A percentile compares a stretch with the other conserved stretches of the same genome.
These are phyloP conservation scores for Trichaptum fuscoviolaceum DNA, from an alignment of 768 basidiomycete species.

Conservation along the genomic window DNA sequence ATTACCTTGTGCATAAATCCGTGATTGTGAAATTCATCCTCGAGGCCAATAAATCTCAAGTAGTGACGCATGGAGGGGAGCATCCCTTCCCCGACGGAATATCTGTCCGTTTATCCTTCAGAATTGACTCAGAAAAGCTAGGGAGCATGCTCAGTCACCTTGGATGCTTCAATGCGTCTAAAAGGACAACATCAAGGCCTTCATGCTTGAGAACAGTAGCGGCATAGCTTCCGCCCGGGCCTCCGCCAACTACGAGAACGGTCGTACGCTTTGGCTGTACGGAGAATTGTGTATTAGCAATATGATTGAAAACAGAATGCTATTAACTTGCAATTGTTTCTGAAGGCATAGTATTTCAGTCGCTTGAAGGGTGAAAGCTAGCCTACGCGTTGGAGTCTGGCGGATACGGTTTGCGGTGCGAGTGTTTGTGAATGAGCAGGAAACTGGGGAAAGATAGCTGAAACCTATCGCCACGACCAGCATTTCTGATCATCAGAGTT, in stretches of 20 bases:
- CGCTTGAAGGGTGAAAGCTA: too few species aligned
- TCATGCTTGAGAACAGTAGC: conserved; percentile 52
- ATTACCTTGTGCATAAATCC: conserved; percentile 47
- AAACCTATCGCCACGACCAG: too few species aligned
- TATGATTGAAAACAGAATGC: too few species aligned
- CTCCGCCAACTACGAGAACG: conserved; percentile 53
- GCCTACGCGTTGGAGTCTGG: too few species aligned
- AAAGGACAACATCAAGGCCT: conserved; percentile 49
- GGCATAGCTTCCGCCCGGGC: conserved; percentile 52
- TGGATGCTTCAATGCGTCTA: conserved; percentile 55
- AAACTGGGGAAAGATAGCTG: too few species aligned
- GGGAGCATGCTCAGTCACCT: conserved; percentile 28
- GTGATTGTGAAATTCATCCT: conserved; percentile 34
- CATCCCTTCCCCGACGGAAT: conserved; percentile 55
- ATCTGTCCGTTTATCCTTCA: conserved; percentile 32
- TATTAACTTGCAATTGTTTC: too few species aligned
- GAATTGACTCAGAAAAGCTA: conserved; percentile 16
- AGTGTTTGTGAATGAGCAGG: too few species aligned
- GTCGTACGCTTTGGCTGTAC: too few species aligned
- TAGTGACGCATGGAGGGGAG: conserved; percentile 54
- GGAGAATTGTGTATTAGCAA: too few species aligned
- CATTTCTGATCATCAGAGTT: too few species aligned
- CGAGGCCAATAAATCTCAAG: conserved; percentile 45
- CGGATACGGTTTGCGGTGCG: too few species aligned
- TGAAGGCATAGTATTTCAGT: too few species aligned